Evolutionary conservation across 345 rosid genomes (phyloP).

Genomic region (Chamaenerion angustifolium): DNA sequence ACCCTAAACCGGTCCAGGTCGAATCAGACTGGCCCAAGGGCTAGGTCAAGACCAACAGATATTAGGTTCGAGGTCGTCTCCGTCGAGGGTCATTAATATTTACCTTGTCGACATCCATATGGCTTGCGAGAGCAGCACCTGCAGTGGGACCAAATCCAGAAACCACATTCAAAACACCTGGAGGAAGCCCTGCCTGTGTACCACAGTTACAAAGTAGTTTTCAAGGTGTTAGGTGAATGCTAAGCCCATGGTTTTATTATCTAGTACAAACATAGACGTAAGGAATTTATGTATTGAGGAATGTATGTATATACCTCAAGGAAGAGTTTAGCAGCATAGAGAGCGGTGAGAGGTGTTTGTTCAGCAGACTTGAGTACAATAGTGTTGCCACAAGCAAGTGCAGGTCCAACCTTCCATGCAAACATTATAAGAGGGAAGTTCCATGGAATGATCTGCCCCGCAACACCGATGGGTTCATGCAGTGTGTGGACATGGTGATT

Average conservation of each 20-base stretch:
- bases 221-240: background rate
- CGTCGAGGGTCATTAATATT: background rate
- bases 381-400: conserved; percentile 51
- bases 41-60: too few relatives aligned
- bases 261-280: too few relatives aligned
- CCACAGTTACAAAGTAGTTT: conserved; percentile 1
- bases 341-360: conserved; percentile 51
- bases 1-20: too few relatives aligned
- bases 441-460: conserved; percentile 59
- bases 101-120: conserved; percentile 98
- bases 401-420: conserved; percentile 60
- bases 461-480: conserved; percentile 58
- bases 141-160: conserved; percentile 81
- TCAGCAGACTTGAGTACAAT: conserved; percentile 53
- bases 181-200: conserved; percentile 93
- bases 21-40: too few relatives aligned
- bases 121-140: conserved; percentile 78
- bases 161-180: conserved; percentile 75
- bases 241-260: background rate
- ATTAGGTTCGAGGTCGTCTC: too few relatives aligned
- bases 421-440: conserved; percentile 54
- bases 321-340: conserved; percentile 40
- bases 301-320: conserved; percentile 32
- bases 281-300: background rate
- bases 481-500: conserved; percentile 44